Evolutionary conservation across 306 rosid species (phyloP), one percentile per base, ranked within the genome.

Genomic region (Cucurbita ficifolia): DNA sequence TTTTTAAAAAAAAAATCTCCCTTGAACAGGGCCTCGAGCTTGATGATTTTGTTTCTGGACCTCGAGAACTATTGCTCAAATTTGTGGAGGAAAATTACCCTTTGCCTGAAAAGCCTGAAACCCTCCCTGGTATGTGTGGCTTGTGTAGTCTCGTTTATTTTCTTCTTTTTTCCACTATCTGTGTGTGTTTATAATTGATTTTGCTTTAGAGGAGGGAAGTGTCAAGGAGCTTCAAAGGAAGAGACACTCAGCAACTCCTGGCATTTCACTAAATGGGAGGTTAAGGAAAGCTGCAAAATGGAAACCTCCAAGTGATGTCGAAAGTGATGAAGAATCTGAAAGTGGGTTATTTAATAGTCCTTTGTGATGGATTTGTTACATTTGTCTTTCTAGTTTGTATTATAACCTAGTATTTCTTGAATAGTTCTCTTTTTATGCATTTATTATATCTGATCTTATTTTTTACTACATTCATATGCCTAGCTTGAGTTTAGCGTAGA

Each of bases 41-140:
- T 65, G 97, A 94, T 86, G 99, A 94, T 77, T 94, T 94, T 82
- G 86, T 94, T 82, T 94, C 99, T 16, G 99, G 99, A 72, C 99
- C 99, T 72, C 89, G 99, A 72, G 99, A 94, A 76, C 91, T 94
- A 73, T 83, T 94, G 82, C 87, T 94, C 60, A 94, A 94, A 75
- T 91, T 90, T 89, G 92, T 94, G 55, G 99, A 94, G 81, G 99
- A 94, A 79, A 89, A 94, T 78, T 94, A 94, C 70, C 99, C 99
- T 10, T 83, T 94, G 86, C 99, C 99, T 48, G 96, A 91, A 79
- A 91, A 94, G 85, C 96, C 99, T 74, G 96, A 89, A 78, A 90
- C 91, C 72, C 85, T 85, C 29, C 86, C 88, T 85, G 99, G 99
- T 91, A 70, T 74, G 45, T 79, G 62, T 64, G 76, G 75, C 22